Conservation (phyloP, 805 yeast species). For the Lachancea waltii region DNA sequence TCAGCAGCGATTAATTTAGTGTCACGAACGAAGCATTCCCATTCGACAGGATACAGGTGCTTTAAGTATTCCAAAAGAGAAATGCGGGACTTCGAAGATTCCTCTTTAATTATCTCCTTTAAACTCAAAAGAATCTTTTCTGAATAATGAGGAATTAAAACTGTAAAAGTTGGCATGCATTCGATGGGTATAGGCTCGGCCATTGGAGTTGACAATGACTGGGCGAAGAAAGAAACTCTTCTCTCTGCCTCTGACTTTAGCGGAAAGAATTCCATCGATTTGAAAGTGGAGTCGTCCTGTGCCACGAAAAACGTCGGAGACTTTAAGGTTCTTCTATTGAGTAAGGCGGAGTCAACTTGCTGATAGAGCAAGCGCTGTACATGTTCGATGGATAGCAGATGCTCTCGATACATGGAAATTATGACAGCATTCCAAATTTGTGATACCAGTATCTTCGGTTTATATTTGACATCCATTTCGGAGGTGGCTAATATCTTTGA, state of each 20-base stretch:
- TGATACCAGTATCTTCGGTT: conserved; percentile 52
- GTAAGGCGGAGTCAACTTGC: conserved; percentile 34
- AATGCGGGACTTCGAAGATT: conserved; percentile 49
- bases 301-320: conserved; percentile 78
- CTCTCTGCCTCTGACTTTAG: conserved; percentile 72
- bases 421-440: conserved; percentile 83
- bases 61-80: conserved; percentile 78
- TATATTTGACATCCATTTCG: conserved; percentile 40
- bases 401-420: conserved; percentile 77
- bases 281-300: conserved; percentile 69
- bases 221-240: conserved; percentile 83
- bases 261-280: conserved; percentile 47
- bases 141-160: conserved; percentile 77
- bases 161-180: conserved; percentile 73
- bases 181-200: conserved; percentile 61
- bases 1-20: conserved; percentile 58
- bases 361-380: conserved; percentile 60
- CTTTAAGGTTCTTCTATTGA: conserved; percentile 40
- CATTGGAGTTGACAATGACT: conserved; percentile 79
- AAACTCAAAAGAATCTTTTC: conserved; percentile 62
- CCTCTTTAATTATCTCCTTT: conserved; percentile 71
- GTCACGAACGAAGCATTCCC: conserved; percentile 76
- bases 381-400: conserved; percentile 65
- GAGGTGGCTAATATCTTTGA: conserved; percentile 57
- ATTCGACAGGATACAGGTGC: conserved; percentile 62